phyloP scores from a whole-genome alignment of 23 red algal genomes.

The Gracilariopsis chorda region DNA sequence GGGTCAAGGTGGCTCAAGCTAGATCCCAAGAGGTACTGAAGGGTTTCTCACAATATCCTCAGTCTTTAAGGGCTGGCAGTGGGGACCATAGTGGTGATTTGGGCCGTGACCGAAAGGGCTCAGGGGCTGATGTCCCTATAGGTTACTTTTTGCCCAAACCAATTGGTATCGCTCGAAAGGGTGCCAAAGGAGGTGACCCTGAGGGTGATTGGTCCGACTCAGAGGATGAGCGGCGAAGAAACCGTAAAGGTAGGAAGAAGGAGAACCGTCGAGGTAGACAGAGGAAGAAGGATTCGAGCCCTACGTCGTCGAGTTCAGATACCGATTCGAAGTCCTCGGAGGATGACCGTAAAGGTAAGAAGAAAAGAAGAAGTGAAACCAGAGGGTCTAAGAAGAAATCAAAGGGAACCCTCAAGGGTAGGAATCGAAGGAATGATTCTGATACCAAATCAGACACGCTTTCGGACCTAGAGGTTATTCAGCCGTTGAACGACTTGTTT shows the following conservation, averaged over 20 bases:
- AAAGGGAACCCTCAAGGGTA: neutral
- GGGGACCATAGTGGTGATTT: neutral
- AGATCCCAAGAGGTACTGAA: neutral
- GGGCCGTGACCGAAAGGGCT: neutral
- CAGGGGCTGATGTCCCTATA: neutral
- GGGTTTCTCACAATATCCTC: neutral
- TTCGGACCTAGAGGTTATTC: conserved; percentile 2
- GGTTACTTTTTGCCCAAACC: neutral
- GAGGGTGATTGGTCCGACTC: neutral
- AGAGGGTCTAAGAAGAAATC: neutral
- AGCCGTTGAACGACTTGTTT: neutral
- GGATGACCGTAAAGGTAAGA: neutral
- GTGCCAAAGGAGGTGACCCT: neutral
- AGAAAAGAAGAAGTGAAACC: neutral
- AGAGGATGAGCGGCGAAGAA: neutral
- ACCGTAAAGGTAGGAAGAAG: neutral
- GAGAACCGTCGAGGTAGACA: neutral
- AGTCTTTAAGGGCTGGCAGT: too few species aligned
- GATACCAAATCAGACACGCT: neutral
- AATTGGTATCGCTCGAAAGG: neutral
- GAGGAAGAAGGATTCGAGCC: neutral
- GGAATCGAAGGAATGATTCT: neutral
- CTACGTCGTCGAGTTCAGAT: neutral
- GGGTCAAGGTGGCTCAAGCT: neutral
- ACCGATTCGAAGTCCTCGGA: neutral